Evolutionary conservation across 2,329 filamentous ascomycete genomes (phyloP).

Genomic region (Pezicula radicicola): DNA sequence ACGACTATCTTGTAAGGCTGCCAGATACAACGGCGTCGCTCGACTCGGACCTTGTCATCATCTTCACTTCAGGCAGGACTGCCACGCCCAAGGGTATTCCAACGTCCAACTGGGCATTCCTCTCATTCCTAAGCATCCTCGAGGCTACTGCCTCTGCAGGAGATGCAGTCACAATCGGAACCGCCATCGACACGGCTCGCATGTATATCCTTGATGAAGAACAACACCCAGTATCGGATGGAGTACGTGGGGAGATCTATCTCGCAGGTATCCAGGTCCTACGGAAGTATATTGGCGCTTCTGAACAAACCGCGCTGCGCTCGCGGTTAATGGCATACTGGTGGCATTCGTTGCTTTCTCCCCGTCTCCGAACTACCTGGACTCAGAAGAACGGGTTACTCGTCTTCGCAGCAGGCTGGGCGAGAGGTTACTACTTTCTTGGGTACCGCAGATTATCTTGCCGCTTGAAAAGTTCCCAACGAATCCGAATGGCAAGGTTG

Average conservation of each 20-base stretch:
- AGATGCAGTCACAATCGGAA: constrained; percentile 33
- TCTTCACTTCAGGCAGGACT: not conserved
- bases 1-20: too few relatives aligned
- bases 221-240: constrained; percentile 26
- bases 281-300: constrained; percentile 36
- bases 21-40: too few relatives aligned
- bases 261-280: constrained; percentile 40
- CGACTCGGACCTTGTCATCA: not conserved
- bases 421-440: not conserved
- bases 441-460: not conserved
- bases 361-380: not conserved
- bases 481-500: constrained; percentile 15
- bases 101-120: too few relatives aligned
- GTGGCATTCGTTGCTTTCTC: constrained; percentile 11
- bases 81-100: not conserved
- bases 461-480: too few relatives aligned
- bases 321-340: constrained; percentile 21
- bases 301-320: constrained; percentile 27
- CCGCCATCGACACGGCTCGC: constrained; percentile 31
- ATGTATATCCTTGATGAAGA: constrained; percentile 39
- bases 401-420: not conserved
- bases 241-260: constrained; percentile 38
- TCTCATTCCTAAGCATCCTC: too few relatives aligned
- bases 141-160: not conserved
- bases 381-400: not conserved